Base-by-base conservation (phyloP, 2,329 filamentous ascomycete species). In the Alternaria longipes region DNA sequence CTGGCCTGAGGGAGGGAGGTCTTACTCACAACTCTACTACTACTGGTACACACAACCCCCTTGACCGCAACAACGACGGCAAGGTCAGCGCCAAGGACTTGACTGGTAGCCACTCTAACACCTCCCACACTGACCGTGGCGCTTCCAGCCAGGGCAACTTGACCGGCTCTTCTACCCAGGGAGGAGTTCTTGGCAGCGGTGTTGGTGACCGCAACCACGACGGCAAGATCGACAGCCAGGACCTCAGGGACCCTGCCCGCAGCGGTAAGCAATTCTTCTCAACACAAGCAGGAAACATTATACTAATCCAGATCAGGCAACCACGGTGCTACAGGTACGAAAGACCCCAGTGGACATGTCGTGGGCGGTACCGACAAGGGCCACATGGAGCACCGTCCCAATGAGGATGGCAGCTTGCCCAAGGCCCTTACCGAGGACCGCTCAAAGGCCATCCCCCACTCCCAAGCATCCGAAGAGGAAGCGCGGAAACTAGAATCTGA, bases 391-490 rank as follows among this genome's bases (percentile, higher is more conserved):
- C 63, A 65, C 30, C 63, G 63, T 51, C 47, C 50, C 32, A 63
- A 65, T 3, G 63, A 65, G 50, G 63, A 65, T 41, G 60, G 63
- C 30, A 53, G 50, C 18, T 44, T 65, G 46, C 59, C 60, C 34
- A 60, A 57, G 32, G 62, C 64, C 38, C 50, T 60, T 11, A 62
- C 53, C 14, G 59, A 67, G 41, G 60, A 65, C 45, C 53, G 49
- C 18, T 67, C 60, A 4, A 56, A 57, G 30, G 56, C 60, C 18
- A 40, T 56, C 18, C 60, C 65, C 56, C 65, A 69, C 22, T 65
- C 67, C n/a, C 54, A 66, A 26, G 63, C 49, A 16, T 53, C 65
- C 51, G 67, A 68, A 49, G 64, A 63, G n/a, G 34, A 56, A 52
- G 40, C 56, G n/a, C 45, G 28, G n/a, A n/a, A 22, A 57, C 20